These are phyloP conservation scores for Pinus tabuliformis DNA, from an alignment of 75 land plant species.

Conservation along the genomic window DNA sequence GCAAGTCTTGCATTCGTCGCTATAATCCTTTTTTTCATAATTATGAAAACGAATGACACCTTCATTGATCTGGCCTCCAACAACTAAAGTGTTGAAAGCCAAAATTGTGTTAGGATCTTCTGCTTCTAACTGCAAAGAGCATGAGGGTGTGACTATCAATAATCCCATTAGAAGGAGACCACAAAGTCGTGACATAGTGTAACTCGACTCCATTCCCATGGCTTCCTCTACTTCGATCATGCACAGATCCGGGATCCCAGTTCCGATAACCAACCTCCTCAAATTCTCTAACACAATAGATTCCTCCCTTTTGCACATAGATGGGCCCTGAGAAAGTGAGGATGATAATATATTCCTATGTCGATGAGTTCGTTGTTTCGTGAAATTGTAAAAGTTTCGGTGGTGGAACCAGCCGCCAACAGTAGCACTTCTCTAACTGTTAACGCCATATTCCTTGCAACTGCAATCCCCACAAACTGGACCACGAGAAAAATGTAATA, in stretches of 20 bases:
- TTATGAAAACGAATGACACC: no score
- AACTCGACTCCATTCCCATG: conserved; percentile 40
- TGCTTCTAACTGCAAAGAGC: no score
- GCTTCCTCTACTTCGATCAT: conserved; percentile 73
- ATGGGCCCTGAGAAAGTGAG: conserved; percentile 68
- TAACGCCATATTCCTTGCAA: conserved; percentile 74
- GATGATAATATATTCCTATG: conserved; percentile 92
- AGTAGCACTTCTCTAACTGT: conserved; percentile 78
- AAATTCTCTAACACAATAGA: conserved; percentile 51
- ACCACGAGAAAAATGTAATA: conserved; percentile 93
- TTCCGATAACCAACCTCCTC: conserved; percentile 38
- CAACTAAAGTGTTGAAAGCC: no score
- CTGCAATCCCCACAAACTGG: conserved; percentile 88
- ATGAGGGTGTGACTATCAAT: no score
- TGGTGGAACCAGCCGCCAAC: conserved; percentile 69
- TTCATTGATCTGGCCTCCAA: no score
- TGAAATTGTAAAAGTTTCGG: conserved; percentile 92
- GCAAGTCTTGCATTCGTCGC: no score
- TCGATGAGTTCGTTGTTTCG: conserved; percentile 97
- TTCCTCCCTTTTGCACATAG: conserved; percentile 56
- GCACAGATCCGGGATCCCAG: conserved; percentile 71
- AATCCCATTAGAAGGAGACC: no score
- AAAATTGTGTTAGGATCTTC: no score
- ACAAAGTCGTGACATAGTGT: no score
- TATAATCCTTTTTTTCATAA: no score